phyloP scores from a whole-genome alignment of 192 early-diverging fungal species.

The Chytriomyces sp. region DNA sequence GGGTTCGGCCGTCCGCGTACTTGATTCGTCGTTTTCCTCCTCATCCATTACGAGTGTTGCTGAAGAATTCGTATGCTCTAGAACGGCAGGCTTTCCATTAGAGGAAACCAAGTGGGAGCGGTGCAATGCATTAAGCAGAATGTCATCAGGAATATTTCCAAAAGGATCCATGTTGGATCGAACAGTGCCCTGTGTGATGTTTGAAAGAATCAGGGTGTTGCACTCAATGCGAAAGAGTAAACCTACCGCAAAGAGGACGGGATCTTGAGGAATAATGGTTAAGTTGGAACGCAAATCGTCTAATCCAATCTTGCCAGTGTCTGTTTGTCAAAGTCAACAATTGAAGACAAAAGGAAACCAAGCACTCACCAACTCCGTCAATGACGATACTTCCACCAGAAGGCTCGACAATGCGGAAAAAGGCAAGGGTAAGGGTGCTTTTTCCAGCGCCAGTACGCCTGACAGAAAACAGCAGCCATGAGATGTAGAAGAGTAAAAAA shows the following conservation, averaged over 20 bases:
- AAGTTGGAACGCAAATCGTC: conserved; percentile 66
- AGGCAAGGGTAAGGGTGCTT: conserved; percentile 68
- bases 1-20: too few relatives aligned
- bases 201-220: not conserved
- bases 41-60: not conserved
- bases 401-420: conserved; percentile 62
- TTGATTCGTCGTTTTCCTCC: not conserved
- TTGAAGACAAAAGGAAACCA: too few relatives aligned
- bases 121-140: not conserved
- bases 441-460: conserved; percentile 70
- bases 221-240: conserved; percentile 65
- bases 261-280: conserved; percentile 76
- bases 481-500: not conserved
- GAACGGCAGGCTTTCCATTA: not conserved
- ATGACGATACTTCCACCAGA: conserved; percentile 58
- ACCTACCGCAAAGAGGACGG: conserved; percentile 56
- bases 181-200: conserved; percentile 11
- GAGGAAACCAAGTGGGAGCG: not conserved
- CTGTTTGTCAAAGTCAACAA: too few relatives aligned
- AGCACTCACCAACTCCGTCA: conserved; percentile 72
- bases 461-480: not conserved
- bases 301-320: conserved; percentile 63
- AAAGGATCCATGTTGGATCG: conserved; percentile 72
- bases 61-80: not conserved
- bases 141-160: conserved; percentile 35